Evolutionary conservation across 2,329 filamentous ascomycete species (phyloP), one percentile per base, ranked within the genome.

Genomic region (Neonectria ditissima): DNA sequence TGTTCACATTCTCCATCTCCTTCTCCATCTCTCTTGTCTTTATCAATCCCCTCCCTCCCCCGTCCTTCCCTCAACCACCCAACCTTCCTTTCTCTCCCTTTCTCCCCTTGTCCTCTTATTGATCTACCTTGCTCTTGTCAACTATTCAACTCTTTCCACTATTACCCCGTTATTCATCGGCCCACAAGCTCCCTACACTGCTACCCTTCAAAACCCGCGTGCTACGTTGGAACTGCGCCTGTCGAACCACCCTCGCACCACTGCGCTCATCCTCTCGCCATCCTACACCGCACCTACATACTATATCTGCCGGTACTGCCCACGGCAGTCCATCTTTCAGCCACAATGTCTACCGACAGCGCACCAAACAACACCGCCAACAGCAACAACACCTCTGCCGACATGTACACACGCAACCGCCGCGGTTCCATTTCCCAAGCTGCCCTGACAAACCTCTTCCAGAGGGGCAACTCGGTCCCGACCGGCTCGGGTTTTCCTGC

Each of bases 401-500:
- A 78, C 65, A 73, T 73, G 72, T 77, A 82, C 65, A 81, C 83
- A 71, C 82, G 84, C 73, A 78, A 83, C 65, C 84, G 85, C 72
- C 84, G 87, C 71, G 82, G 84, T 69, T 88, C 86, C 65, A 83
- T 88, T 73, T 86, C 85, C 34, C 83, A 86, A 57, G 82, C 85
- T 61, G 84, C 86, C 58, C 80, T 89, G 66, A 84, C 84, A 67
- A 87, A 81, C 73, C 82, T 91, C 63, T 91, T 89, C 76, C 81
- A 84, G 66, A 82, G 87, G 68, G 85, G 82, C 72, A 84, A 84
- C 70, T 87, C 86, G 3, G 81, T 81, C 60, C 76, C 81, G 62
- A 79, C 80, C 30, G 72, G 69, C 57, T 76, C 78, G 26, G 76
- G 81, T 44, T 86, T 86, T 68, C 82, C 84, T 20, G 59, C 22